Base-by-base conservation (phyloP, 805 yeast genomes). In the Lipomyces oligophaga region DNA sequence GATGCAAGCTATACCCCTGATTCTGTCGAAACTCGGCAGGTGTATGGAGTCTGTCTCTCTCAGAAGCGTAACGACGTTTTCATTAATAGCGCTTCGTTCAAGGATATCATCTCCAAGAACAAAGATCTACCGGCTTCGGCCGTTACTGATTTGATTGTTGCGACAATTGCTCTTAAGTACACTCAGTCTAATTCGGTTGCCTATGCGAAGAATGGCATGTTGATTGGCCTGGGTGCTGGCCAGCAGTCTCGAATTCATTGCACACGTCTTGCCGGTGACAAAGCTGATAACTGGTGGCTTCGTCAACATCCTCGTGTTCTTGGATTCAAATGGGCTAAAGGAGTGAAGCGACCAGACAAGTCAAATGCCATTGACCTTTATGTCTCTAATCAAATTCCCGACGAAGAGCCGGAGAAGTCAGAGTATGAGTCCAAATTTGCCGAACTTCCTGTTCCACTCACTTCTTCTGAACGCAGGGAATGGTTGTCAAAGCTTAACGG, bases 211-310 rank as follows among this genome's bases (percentile, higher is more conserved):
- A 85, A 89, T 68, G 99, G 99, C 75, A 93, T 93, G 99, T 95
- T 93, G 52, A 80, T 93, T 63, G 99, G 99, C 58, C 78, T 93
- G 61, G 99, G 99, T 64, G 99, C 99, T 51, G 99, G 99, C 58
- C 99, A 93, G 76, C 99, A 93, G 74, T 88, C 97, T 46, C 82
- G 99, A 74, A 93, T 93, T 64, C 99, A 93, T 75, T 93, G 99
- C 75, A 93, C 98, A 40, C 83, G 99, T 74, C 79, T 93, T 60
- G 99, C 98, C 42, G 98, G 98, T 67, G 98, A 93, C 65, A 93
- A 93, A 77, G 96, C 97, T 58, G 97, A 93, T 70, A 89, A 89
- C 79, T 93, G 97, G 97, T 93, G 98, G 98, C 78, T 93, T 65
- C 84, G 99, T 76, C 97, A 93, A 71, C 98, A 93, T 71, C 97